Evolutionary conservation across 495 filamentous ascomycete genomes (phyloP).

Genomic region (Daldinia grandis): DNA sequence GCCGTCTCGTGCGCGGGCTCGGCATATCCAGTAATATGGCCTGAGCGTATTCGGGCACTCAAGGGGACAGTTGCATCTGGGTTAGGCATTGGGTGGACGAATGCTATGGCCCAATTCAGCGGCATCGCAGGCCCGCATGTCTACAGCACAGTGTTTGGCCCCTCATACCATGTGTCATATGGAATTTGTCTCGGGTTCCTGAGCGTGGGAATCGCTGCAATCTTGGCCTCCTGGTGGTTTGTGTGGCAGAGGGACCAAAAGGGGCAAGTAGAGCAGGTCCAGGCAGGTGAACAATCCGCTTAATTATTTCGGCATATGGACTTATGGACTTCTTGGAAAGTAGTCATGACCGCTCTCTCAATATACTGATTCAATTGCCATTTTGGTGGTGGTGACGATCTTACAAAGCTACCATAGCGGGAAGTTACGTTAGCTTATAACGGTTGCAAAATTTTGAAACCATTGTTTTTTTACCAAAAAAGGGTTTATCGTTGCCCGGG

Average conservation of each 20-base stretch:
- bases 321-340: neutral
- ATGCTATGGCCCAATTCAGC: constrained; percentile 58
- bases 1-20: constrained; percentile 52
- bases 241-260: constrained; percentile 46
- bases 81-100: constrained; percentile 55
- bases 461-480: no score
- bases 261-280: constrained; percentile 4
- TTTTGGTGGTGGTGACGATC: neutral
- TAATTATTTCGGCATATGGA: neutral
- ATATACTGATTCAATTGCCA: neutral
- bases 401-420: no score
- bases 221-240: constrained; percentile 49
- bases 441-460: no score
- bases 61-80: constrained; percentile 53
- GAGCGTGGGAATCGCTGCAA: constrained; percentile 47
- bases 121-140: constrained; percentile 56
- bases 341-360: neutral
- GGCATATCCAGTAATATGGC: constrained; percentile 57
- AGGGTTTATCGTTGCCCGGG: no score
- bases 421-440: no score
- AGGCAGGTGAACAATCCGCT: neutral
- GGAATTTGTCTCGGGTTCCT: constrained; percentile 53
- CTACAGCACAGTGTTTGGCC: constrained; percentile 53
- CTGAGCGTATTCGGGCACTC: constrained; percentile 55
- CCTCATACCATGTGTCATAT: constrained; percentile 51